These are phyloP conservation scores for Miscanthus lutarioriparius DNA, from an alignment of 176 grass and related monocot genomes.

Conservation along the genomic window DNA sequence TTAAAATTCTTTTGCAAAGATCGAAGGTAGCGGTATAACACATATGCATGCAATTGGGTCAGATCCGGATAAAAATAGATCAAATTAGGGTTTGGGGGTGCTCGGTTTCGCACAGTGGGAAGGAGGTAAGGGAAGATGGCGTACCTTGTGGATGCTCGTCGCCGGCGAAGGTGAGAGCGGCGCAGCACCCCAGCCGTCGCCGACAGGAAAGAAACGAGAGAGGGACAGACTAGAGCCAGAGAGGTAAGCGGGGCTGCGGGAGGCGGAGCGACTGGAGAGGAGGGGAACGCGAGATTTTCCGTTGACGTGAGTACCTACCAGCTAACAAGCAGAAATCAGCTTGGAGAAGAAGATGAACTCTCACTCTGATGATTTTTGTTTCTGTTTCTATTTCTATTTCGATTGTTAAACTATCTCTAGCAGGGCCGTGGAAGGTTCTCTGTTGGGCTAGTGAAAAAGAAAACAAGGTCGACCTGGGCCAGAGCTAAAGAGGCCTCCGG, in stretches of 20 bases:
- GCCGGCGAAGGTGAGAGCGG: not conserved
- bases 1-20: not conserved
- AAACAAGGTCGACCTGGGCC: too few relatives aligned
- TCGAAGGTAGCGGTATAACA: not conserved
- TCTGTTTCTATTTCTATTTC: not conserved
- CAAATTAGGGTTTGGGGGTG: not conserved
- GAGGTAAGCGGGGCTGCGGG: not conserved
- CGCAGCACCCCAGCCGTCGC: not conserved
- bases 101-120: not conserved
- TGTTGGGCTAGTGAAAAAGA: too few relatives aligned
- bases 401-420: not conserved
- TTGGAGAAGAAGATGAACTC: not conserved
- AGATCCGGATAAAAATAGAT: not conserved
- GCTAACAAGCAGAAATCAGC: not conserved
- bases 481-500: too few relatives aligned
- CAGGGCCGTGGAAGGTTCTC: too few relatives aligned
- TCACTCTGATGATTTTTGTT: not conserved
- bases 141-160: not conserved
- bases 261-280: not conserved
- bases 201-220: not conserved
- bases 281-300: not conserved
- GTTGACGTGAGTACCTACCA: not conserved
- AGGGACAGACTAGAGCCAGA: not conserved
- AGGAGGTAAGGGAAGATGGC: not conserved
- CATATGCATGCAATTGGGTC: not conserved